phyloP scores from a whole-genome alignment of 164 flowering plant species.

The Chimonanthus praecox region DNA sequence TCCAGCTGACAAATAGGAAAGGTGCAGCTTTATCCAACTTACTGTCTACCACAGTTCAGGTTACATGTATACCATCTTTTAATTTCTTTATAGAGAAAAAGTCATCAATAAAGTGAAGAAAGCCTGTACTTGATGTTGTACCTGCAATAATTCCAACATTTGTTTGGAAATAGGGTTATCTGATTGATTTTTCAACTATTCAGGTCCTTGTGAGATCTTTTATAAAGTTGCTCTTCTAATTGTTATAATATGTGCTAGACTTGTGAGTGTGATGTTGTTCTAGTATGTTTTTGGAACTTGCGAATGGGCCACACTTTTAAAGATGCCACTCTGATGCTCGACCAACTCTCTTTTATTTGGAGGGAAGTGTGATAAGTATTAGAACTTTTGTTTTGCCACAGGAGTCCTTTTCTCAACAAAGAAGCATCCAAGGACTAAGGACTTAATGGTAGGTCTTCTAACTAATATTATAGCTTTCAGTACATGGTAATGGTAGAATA shows the following conservation, averaged over 20 bases:
- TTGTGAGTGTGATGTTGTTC: background rate
- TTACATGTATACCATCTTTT: background rate
- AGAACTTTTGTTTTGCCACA: conserved; percentile 14
- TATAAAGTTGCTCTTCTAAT: background rate
- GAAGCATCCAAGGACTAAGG: conserved; percentile 89
- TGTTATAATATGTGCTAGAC: background rate
- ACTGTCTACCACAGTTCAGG: background rate
- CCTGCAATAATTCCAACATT: background rate
- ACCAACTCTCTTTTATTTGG: background rate
- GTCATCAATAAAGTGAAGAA: background rate
- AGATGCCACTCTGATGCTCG: background rate
- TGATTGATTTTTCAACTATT: background rate
- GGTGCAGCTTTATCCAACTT: too few relatives aligned
- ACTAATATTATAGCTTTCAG: background rate
- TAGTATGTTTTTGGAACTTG: too few relatives aligned
- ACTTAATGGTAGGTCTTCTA: conserved; percentile 46
- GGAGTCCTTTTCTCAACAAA: conserved; percentile 88
- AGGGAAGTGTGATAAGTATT: background rate
- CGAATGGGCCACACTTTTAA: too few relatives aligned
- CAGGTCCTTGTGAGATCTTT: background rate
- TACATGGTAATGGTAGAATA: background rate
- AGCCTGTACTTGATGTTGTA: background rate
- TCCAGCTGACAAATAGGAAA: background rate
- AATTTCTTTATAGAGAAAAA: too few relatives aligned
- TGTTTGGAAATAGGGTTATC: background rate